phyloP scores from a whole-genome alignment of 2,329 filamentous ascomycete genomes.

The Taxawa tesnikishii region DNA sequence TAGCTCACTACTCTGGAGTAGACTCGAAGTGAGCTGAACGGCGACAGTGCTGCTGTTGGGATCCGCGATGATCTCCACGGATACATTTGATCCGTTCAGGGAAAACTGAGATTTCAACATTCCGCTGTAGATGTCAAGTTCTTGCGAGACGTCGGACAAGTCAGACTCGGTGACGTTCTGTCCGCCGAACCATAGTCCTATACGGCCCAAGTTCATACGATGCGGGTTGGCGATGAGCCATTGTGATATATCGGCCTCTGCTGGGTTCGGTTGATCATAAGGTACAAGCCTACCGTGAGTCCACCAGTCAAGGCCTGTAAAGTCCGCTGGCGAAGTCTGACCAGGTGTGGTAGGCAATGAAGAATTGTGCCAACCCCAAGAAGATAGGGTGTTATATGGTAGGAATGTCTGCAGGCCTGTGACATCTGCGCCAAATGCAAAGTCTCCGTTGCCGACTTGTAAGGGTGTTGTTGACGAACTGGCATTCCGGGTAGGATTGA shows the following conservation, averaged over 20 bases:
- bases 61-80: constrained; percentile 34
- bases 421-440: constrained; percentile 34
- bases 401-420: constrained; percentile 34
- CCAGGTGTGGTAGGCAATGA: constrained; percentile 26
- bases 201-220: constrained; percentile 36
- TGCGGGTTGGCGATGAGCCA: constrained; percentile 45
- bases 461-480: constrained; percentile 40
- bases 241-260: constrained; percentile 30
- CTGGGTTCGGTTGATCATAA: constrained; percentile 30
- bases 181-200: constrained; percentile 34
- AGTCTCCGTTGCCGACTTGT: constrained; percentile 36
- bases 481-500: constrained; percentile 36
- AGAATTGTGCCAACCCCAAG: constrained; percentile 35
- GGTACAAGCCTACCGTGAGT: constrained; percentile 31
- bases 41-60: constrained; percentile 34
- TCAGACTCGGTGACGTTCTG: constrained; percentile 27
- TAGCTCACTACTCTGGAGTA: constrained; percentile 26
- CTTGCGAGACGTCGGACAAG: constrained; percentile 28
- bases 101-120: constrained; percentile 32
- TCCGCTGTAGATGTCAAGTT: constrained; percentile 37
- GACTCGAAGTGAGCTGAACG: constrained; percentile 28
- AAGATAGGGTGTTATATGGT: constrained; percentile 29
- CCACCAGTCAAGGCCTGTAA: constrained; percentile 31
- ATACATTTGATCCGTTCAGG: constrained; percentile 25
- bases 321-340: constrained; percentile 24